Conservation (phyloP, 441 rosid species). For the Theobroma grandiflorum region DNA sequence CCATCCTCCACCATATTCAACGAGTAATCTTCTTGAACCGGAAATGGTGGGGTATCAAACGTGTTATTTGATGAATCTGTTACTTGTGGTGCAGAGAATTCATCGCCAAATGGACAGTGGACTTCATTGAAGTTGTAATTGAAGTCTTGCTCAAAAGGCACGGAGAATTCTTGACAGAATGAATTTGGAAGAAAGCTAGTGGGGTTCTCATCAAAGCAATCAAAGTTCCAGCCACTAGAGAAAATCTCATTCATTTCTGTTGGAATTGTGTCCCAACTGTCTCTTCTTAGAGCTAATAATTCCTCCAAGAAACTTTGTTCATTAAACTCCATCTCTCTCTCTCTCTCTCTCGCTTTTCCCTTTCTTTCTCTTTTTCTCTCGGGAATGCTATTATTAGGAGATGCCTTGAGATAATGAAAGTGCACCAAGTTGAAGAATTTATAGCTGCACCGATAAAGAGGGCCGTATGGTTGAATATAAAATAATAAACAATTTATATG, state of each 20-base stretch:
- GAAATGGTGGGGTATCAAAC: conserved; percentile 52
- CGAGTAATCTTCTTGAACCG: conserved; percentile 45
- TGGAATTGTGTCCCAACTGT: conserved; percentile 41
- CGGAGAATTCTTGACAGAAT: conserved; percentile 33
- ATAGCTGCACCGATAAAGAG: conserved; percentile 28
- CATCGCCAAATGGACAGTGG: conserved; percentile 43
- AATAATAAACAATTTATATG: not conserved
- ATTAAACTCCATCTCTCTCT: conserved; percentile 48
- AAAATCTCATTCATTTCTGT: conserved; percentile 44
- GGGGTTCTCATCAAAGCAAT: conserved; percentile 35
- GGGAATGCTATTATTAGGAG: conserved; percentile 25
- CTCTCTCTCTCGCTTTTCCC: not conserved
- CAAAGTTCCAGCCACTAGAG: conserved; percentile 40
- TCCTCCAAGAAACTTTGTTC: conserved; percentile 53
- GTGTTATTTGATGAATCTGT: conserved; percentile 54
- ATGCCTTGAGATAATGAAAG: conserved; percentile 46
- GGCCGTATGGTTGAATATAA: conserved; percentile 16
- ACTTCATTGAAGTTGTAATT: conserved; percentile 44
- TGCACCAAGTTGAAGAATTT: conserved; percentile 42
- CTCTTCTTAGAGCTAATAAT: conserved; percentile 46
- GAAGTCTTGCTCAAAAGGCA: conserved; percentile 39
- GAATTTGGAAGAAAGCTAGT: conserved; percentile 35
- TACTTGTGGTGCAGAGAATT: conserved; percentile 42
- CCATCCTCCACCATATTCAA: conserved; percentile 48
- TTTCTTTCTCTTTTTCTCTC: conserved; percentile 9